Evolutionary conservation across 345 rosid species (phyloP).

Genomic region (Odontarrhena argentea): DNA sequence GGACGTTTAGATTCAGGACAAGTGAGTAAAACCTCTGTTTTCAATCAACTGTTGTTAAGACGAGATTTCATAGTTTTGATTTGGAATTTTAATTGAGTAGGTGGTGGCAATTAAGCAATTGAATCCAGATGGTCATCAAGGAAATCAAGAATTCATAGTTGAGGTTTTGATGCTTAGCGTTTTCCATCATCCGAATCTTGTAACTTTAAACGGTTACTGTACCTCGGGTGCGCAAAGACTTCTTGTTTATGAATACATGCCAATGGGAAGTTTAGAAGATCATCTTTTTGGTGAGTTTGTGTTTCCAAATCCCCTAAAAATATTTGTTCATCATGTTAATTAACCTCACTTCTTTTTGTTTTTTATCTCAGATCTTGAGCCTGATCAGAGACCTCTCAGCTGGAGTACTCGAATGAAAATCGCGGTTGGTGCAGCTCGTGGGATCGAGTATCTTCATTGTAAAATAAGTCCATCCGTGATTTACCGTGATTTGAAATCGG

Average conservation of each 20-base stretch:
- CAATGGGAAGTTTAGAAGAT: conserved; percentile 92
- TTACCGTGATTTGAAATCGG: conserved; percentile 88
- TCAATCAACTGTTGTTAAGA: conserved; percentile 8
- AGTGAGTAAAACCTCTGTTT: conserved; percentile 41
- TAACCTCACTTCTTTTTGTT: neutral
- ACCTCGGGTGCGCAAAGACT: conserved; percentile 89
- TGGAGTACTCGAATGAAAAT: conserved; percentile 85
- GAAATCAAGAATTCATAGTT: conserved; percentile 87
- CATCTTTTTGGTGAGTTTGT: conserved; percentile 75
- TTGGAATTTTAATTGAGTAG: conserved; percentile 41
- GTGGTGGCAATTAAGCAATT: conserved; percentile 88
- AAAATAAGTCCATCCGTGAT: conserved; percentile 88
- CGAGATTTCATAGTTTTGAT: too few relatives aligned
- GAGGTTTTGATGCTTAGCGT: conserved; percentile 94
- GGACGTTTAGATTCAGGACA: conserved; percentile 77
- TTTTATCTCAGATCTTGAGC: conserved; percentile 56
- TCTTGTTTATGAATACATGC: conserved; percentile 91
- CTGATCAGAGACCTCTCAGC: conserved; percentile 55
- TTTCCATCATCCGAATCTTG: conserved; percentile 78
- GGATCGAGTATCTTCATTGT: conserved; percentile 89
- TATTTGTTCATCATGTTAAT: neutral
- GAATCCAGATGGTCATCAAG: conserved; percentile 84
- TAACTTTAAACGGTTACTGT: conserved; percentile 83
- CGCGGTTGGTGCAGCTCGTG: conserved; percentile 89
- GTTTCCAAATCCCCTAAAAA: neutral